These are phyloP conservation scores for Cercis canadensis DNA, from an alignment of 306 rosid species.

Conservation along the genomic window DNA sequence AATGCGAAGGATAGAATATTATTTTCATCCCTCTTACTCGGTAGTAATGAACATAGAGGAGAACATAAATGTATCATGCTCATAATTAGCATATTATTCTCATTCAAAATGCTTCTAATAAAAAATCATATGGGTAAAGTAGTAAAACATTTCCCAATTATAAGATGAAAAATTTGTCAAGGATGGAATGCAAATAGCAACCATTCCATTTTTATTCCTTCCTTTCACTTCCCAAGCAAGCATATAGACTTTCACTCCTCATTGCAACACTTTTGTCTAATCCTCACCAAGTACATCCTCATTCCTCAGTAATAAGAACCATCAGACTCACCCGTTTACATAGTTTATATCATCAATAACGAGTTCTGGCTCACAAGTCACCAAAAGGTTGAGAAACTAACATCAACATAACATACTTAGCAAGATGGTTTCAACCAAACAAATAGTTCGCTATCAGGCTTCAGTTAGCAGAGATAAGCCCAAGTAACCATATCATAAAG, in stretches of 20 bases:
- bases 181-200: neutral
- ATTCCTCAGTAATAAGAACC: neutral
- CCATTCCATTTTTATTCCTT: neutral
- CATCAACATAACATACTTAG: neutral
- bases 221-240: neutral
- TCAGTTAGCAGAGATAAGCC: neutral
- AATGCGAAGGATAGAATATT: too few species aligned
- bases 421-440: neutral
- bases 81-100: too few species aligned
- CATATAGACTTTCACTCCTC: neutral
- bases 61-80: too few species aligned
- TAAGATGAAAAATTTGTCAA: too few species aligned
- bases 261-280: neutral
- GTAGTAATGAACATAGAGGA: too few species aligned
- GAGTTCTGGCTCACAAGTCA: conserved; percentile 1
- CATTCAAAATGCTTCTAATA: too few species aligned
- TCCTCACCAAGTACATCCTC: neutral
- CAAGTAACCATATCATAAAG: conserved; percentile 13
- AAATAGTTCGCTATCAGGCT: neutral
- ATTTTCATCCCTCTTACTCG: too few species aligned
- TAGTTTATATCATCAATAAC: neutral
- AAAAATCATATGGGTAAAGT: too few species aligned
- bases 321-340: too few species aligned
- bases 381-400: conserved; percentile 1
- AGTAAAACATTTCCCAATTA: too few species aligned